These are phyloP conservation scores for Trichoderma polysporum DNA, from an alignment of 2,329 filamentous ascomycete species.

Conservation along the genomic window DNA sequence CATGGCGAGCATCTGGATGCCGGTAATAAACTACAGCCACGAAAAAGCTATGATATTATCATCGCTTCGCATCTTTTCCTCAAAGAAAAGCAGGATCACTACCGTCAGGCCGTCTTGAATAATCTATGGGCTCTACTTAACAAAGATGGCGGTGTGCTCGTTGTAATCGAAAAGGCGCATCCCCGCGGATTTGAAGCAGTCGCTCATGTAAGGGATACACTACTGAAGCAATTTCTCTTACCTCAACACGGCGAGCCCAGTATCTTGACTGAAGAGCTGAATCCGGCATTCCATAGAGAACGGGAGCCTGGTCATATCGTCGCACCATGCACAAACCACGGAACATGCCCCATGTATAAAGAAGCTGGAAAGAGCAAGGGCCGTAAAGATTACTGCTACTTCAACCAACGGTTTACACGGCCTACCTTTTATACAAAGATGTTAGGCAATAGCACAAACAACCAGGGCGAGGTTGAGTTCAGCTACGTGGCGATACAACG, in stretches of 20 bases:
- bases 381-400: conserved; percentile 88
- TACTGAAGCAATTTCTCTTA: conserved; percentile 73
- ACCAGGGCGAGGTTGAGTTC: conserved; percentile 88
- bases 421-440: conserved; percentile 79
- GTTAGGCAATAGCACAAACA: conserved; percentile 65
- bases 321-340: conserved; percentile 85
- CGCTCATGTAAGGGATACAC: conserved; percentile 75
- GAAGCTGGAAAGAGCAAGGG: conserved; percentile 67
- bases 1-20: conserved; percentile 60
- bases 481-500: conserved; percentile 86
- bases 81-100: conserved; percentile 70
- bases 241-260: conserved; percentile 41
- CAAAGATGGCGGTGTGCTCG: conserved; percentile 79
- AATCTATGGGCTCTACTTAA: conserved; percentile 88
- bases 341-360: conserved; percentile 83
- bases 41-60: conserved; percentile 86
- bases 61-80: conserved; percentile 84
- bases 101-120: conserved; percentile 75
- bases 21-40: conserved; percentile 51
- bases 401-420: conserved; percentile 83
- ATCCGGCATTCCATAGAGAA: conserved; percentile 41
- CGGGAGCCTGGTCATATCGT: conserved; percentile 64
- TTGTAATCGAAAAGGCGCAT: conserved; percentile 87
- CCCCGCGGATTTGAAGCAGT: conserved; percentile 91
- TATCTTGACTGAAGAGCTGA: conserved; percentile 38